A percentile compares a stretch with the other conserved stretches of the same genome.
These are phyloP conservation scores for Suhomyces faveliae DNA, from an alignment of 805 yeast species.

Conservation along the genomic window DNA sequence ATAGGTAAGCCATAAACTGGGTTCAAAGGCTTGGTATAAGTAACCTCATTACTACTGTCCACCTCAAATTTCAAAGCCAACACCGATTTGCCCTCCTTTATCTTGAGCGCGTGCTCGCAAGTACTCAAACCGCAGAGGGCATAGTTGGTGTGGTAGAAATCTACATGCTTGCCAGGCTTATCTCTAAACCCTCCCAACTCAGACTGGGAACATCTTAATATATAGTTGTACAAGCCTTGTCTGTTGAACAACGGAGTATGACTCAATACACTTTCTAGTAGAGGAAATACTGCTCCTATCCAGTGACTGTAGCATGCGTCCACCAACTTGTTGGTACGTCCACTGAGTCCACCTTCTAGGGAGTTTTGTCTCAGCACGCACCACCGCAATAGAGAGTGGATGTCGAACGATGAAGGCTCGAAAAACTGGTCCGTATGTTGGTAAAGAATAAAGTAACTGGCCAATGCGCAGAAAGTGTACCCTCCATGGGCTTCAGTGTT, in stretches of 20 bases:
- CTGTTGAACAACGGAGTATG: conserved; percentile 44
- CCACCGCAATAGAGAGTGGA: conserved; percentile 64
- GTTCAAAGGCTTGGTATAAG: conserved; percentile 20
- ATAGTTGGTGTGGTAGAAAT: conserved; percentile 90
- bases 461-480: conserved; percentile 84
- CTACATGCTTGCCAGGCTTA: conserved; percentile 80
- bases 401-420: conserved; percentile 23
- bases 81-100: conserved; percentile 6
- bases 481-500: conserved; percentile 94
- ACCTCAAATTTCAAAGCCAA: conserved; percentile 20
- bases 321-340: conserved; percentile 89
- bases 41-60: not conserved
- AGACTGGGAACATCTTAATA: conserved; percentile 74
- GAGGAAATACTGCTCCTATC: conserved; percentile 78
- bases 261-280: conserved; percentile 52
- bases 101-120: conserved; percentile 45
- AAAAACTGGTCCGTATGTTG: conserved; percentile 33
- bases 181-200: conserved; percentile 76
- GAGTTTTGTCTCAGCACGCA: conserved; percentile 61
- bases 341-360: conserved; percentile 85
- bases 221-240: conserved; percentile 59
- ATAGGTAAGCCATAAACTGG: conserved; percentile 30
- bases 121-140: conserved; percentile 71
- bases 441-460: conserved; percentile 52
- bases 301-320: conserved; percentile 96